These are phyloP conservation scores for Pichia sp. DNA, from an alignment of 1,139 yeast species.

Conservation along the genomic window DNA sequence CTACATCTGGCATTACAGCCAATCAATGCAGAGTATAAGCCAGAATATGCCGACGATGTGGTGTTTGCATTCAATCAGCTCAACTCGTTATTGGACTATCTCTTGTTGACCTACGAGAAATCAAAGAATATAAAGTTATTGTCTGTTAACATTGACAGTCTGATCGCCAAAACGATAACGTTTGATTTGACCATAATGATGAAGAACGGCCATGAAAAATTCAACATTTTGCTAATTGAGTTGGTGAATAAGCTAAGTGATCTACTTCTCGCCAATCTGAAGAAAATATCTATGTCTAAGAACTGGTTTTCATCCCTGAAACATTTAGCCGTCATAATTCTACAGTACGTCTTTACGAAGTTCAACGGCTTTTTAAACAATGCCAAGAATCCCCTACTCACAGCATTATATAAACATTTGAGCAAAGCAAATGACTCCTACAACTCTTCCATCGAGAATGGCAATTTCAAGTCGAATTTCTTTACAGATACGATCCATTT, in stretches of 20 bases:
- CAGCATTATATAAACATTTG: constrained; percentile 30
- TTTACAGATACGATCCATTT: constrained; percentile 30
- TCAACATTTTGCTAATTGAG: constrained; percentile 31
- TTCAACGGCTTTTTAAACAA: constrained; percentile 34
- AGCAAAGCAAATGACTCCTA: constrained; percentile 33
- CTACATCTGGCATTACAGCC: constrained; percentile 9
- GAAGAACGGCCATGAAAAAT: constrained; percentile 30
- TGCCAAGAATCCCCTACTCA: constrained; percentile 27
- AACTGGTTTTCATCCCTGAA: constrained; percentile 32
- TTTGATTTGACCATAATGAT: constrained; percentile 27
- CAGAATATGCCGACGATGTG: constrained; percentile 29
- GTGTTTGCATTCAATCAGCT: constrained; percentile 25
- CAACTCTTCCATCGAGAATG: constrained; percentile 30
- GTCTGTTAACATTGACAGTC: constrained; percentile 25
- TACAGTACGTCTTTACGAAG: constrained; percentile 29
- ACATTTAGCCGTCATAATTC: constrained; percentile 29
- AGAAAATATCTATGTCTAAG: constrained; percentile 31
- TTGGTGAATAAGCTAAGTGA: constrained; percentile 26
- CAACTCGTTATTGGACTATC: constrained; percentile 21
- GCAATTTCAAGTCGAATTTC: constrained; percentile 31
- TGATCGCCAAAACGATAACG: constrained; percentile 26
- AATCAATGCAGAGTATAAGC: not conserved
- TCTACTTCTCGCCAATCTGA: constrained; percentile 21
- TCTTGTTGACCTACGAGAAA: constrained; percentile 21
- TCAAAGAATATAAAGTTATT: constrained; percentile 23